A percentile compares a stretch with the other conserved stretches of the same genome.
phyloP scores from a whole-genome alignment of 2,329 filamentous ascomycete species.

The Colletotrichum tropicale region DNA sequence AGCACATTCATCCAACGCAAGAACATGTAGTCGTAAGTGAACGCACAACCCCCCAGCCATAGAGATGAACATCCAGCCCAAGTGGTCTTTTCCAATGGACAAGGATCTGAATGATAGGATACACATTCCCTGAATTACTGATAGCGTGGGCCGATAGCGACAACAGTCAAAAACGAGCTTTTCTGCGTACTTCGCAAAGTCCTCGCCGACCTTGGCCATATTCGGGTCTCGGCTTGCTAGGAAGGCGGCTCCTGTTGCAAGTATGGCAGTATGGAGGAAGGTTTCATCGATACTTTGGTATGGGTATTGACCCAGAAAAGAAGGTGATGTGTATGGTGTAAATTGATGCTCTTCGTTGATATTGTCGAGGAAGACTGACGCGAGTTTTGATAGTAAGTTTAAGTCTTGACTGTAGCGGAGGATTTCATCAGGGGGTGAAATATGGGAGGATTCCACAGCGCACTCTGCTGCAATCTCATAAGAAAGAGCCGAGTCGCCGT shows the following conservation, averaged over 20 bases:
- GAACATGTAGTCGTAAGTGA: not conserved
- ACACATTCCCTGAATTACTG: not conserved
- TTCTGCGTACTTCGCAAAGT: not conserved
- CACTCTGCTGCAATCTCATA: not conserved
- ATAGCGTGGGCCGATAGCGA: not conserved
- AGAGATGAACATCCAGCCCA: not conserved
- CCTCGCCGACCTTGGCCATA: not conserved
- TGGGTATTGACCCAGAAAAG: not conserved
- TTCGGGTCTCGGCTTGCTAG: not conserved
- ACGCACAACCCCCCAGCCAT: not conserved
- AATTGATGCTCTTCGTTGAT: not conserved
- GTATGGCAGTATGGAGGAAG: not conserved
- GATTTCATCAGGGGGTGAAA: not conserved
- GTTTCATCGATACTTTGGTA: not conserved
- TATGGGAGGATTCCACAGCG: not conserved
- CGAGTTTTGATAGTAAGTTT: not conserved
- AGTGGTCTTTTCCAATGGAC: not conserved
- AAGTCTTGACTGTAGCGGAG: not conserved
- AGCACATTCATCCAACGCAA: not conserved
- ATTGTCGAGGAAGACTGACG: not conserved
- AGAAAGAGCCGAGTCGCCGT: not conserved
- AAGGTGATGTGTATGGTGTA: not conserved
- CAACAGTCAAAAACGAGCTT: not conserved
- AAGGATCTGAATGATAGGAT: not conserved
- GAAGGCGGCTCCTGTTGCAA: not conserved